A percentile compares a stretch with the other conserved stretches of the same genome.
phyloP scores from a whole-genome alignment of 805 yeast genomes.

The Maudiozyma bulderi region DNA sequence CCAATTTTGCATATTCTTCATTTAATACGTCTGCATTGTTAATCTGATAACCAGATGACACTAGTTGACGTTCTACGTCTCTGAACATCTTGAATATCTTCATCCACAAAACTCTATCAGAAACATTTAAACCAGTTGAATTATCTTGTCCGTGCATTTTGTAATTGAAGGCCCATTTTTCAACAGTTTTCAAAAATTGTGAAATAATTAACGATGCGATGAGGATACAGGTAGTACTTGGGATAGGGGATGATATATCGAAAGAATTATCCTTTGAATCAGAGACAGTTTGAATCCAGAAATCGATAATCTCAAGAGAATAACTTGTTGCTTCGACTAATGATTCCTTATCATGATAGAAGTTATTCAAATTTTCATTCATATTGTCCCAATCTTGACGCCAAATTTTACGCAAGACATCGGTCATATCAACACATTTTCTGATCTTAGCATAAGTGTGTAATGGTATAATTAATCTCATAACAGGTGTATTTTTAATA shows the following conservation, averaged over 20 bases:
- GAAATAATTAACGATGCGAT: conserved; percentile 47
- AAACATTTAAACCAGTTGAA: conserved; percentile 28
- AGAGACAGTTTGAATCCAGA: conserved; percentile 62
- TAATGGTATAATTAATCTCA: conserved; percentile 58
- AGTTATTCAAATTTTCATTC: conserved; percentile 41
- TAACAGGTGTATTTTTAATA: conserved; percentile 43
- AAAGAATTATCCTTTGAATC: background rate
- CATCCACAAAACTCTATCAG: conserved; percentile 57
- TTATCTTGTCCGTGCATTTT: conserved; percentile 12
- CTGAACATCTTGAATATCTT: conserved; percentile 50
- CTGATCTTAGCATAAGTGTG: conserved; percentile 59
- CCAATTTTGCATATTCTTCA: conserved; percentile 51
- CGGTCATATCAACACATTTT: conserved; percentile 50
- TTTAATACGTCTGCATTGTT: conserved; percentile 45
- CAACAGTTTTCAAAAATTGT: conserved; percentile 51
- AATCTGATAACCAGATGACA: conserved; percentile 40
- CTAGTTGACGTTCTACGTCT: conserved; percentile 49
- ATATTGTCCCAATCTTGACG: conserved; percentile 57
- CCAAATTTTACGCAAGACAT: conserved; percentile 51
- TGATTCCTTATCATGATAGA: conserved; percentile 49
- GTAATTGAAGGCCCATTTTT: conserved; percentile 26
- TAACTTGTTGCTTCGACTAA: conserved; percentile 52
- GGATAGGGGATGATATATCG: conserved; percentile 53
- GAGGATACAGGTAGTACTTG: conserved; percentile 62
- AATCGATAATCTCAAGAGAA: conserved; percentile 48